Conservation (phyloP, 2,329 filamentous ascomycete species). For the Diaporthe ilicicola region DNA sequence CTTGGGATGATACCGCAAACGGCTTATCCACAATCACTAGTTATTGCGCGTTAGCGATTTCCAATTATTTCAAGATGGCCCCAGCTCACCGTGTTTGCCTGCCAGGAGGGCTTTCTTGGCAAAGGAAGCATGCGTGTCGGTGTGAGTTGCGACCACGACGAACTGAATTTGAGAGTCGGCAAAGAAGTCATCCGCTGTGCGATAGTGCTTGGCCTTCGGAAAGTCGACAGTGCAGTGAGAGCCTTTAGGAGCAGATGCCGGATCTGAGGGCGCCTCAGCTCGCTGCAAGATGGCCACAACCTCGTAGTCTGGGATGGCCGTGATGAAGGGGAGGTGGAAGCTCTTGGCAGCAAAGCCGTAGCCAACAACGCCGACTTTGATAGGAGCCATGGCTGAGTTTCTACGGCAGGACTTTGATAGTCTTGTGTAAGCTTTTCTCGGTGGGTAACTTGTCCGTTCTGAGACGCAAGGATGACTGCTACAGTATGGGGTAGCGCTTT, state of each 20-base stretch:
- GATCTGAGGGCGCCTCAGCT: conserved; percentile 46
- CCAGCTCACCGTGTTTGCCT: neutral
- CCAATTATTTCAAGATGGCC: neutral
- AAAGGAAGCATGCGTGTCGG: conserved; percentile 64
- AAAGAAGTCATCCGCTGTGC: conserved; percentile 65
- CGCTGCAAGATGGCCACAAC: conserved; percentile 59
- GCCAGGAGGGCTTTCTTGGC: conserved; percentile 58
- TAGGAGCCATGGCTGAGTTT: conserved; percentile 1
- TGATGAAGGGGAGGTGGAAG: conserved; percentile 61
- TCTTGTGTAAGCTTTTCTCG: neutral
- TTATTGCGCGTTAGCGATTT: neutral
- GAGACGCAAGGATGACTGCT: neutral
- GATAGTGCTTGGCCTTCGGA: conserved; percentile 62
- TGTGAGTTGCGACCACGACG: conserved; percentile 63
- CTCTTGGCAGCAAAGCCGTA: conserved; percentile 58
- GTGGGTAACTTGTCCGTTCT: neutral
- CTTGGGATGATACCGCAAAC: neutral
- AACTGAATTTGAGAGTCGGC: conserved; percentile 59
- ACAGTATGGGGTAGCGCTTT: neutral
- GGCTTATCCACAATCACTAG: conserved; percentile 4
- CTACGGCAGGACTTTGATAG: neutral
- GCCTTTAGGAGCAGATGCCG: conserved; percentile 39
- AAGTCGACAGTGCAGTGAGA: conserved; percentile 59
- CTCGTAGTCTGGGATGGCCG: conserved; percentile 53
- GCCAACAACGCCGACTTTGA: conserved; percentile 60